Conservation (phyloP, 345 rosid genomes). For the Arabis alpina region DNA sequence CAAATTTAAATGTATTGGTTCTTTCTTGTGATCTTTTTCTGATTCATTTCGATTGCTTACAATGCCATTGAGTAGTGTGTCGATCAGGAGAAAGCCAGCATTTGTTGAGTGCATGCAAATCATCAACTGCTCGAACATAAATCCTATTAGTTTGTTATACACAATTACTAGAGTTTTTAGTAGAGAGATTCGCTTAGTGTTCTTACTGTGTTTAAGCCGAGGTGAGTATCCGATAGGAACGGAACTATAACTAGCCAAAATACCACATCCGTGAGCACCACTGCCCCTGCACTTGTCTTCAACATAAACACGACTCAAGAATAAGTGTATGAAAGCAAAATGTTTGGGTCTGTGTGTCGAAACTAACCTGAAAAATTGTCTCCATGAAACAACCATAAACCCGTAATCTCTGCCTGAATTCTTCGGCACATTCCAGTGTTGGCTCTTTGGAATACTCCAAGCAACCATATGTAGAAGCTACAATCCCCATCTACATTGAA, state of each 20-base stretch:
- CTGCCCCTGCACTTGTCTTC: slow-evolving; percentile 86
- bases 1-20: background rate
- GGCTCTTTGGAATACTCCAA: slow-evolving; percentile 47
- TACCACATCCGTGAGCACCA: slow-evolving; percentile 68
- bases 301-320: background rate
- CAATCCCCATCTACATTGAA: slow-evolving; percentile 62
- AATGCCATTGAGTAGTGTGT: slow-evolving; percentile 68
- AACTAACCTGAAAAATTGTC: slow-evolving; percentile 66
- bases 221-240: slow-evolving; percentile 60
- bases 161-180: no score
- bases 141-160: no score
- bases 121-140: slow-evolving; percentile 58
- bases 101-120: slow-evolving; percentile 82
- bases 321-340: slow-evolving; percentile 1
- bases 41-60: slow-evolving; percentile 50
- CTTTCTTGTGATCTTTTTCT: background rate
- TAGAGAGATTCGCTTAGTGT: slow-evolving; percentile 5
- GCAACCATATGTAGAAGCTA: slow-evolving; percentile 76
- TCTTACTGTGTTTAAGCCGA: slow-evolving; percentile 64
- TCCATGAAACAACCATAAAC: slow-evolving; percentile 85
- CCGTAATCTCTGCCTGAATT: slow-evolving; percentile 51
- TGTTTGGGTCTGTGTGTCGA: background rate
- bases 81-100: slow-evolving; percentile 61
- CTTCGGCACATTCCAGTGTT: slow-evolving; percentile 40
- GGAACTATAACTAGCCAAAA: slow-evolving; percentile 84